Base-by-base conservation (phyloP, 805 yeast genomes). In the Metschnikowia sp. region DNA sequence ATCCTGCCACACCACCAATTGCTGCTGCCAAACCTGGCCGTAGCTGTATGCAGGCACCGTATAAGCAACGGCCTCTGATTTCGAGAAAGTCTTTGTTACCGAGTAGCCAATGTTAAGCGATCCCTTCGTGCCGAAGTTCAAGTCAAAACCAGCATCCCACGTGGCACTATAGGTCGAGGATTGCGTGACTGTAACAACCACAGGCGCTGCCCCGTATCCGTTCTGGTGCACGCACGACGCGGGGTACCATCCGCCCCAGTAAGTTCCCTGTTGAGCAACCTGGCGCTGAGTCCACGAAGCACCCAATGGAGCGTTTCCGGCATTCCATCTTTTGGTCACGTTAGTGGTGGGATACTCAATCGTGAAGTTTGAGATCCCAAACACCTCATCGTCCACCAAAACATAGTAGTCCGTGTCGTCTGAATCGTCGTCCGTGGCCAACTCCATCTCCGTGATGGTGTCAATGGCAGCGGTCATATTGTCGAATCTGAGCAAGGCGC, bases 1-100 rank as follows among this genome's bases (percentile, higher is more conserved):
- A 7, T 36, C 43, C 36, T 40, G 44, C 37, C 44, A 40, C 18
- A 40, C 38, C 44, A 45, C 34, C 35, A 40, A 31, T n/a, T 45
- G 44, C 38, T 45, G 35, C 10, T 13, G 35, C 48, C 48, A 45
- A 8, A 40, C 39, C 34, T 45, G 48, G n/a, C 48, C 48, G 31
- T 22, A 35, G 26, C 41, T 32, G 30, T 40, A 11, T 2, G 44
- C 44, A 4, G 44, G 48, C 12, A 40, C 22, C 19, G 36, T 40
- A 31, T 36, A 36, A 7, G 15, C 11, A 7, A 10, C 13, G 6
- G 39, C 11, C 11, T 18, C 30, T 6, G 18, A 11, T 12, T 10
- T 22, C 11, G 28, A 12, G 30, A 22, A 22, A 22, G 26, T 22
- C 26, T 38, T 38, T 6, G 33, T 29, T 9, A 33, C 15, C 7